Evolutionary conservation across 352 stramenopile species (phyloP).

Genomic region (Phytopythium litorale): DNA sequence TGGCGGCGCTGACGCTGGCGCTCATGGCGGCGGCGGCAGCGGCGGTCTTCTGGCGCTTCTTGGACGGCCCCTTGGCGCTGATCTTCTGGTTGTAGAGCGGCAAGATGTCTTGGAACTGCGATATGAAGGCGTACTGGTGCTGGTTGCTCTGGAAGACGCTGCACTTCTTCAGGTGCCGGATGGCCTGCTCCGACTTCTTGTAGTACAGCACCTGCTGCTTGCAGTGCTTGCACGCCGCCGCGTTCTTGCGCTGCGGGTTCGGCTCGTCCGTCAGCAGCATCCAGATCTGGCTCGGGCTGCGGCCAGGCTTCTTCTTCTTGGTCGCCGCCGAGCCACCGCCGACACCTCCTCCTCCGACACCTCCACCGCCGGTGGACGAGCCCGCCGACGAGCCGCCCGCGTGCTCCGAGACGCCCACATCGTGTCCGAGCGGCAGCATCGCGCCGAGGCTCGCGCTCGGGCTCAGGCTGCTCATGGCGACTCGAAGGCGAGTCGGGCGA

Average conservation of each 20-base stretch:
- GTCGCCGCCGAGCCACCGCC: neutral
- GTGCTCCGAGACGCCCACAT: constrained; percentile 1
- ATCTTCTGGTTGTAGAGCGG: constrained; percentile 84
- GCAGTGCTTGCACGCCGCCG: constrained; percentile 79
- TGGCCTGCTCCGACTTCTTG: constrained; percentile 84
- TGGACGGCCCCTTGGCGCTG: constrained; percentile 52
- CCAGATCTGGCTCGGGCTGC: constrained; percentile 73
- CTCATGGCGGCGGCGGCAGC: neutral
- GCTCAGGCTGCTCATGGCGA: constrained; percentile 5
- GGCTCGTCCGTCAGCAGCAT: constrained; percentile 79
- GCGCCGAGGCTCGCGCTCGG: constrained; percentile 15
- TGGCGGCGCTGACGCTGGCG: constrained; percentile 10
- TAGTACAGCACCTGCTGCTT: constrained; percentile 85
- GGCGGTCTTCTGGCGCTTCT: constrained; percentile 58
- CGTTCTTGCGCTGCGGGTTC: constrained; percentile 72
- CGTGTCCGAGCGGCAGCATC: constrained; percentile 19
- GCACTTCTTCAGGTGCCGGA: constrained; percentile 82
- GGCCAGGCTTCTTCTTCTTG: constrained; percentile 77
- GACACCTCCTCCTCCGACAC: too few relatives aligned
- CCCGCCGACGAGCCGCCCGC: neutral
- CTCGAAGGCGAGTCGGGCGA: neutral
- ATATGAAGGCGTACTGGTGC: constrained; percentile 78
- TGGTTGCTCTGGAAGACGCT: constrained; percentile 73
- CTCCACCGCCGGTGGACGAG: neutral
- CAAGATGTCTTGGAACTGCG: constrained; percentile 76